phyloP scores from a whole-genome alignment of 306 rosid species.

The Neltuma alba region DNA sequence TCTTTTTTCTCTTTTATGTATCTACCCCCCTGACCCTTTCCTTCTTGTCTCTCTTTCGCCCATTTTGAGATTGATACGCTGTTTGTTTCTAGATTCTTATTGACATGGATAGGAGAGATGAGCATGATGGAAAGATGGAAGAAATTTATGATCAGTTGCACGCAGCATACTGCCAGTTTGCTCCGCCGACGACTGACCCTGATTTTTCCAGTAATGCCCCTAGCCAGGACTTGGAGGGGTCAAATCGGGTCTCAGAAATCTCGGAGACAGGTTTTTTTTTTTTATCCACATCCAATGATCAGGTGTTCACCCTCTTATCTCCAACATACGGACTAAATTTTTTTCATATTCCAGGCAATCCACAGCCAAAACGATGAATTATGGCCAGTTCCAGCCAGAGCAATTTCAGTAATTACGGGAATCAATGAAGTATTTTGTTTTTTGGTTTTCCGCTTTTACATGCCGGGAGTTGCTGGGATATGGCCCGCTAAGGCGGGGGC shows the following conservation, averaged over 20 bases:
- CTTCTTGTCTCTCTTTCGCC: constrained; percentile 8
- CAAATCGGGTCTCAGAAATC: constrained; percentile 33
- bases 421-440: neutral
- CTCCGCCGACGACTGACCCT: constrained; percentile 24
- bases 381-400: constrained; percentile 24
- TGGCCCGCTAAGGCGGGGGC: neutral
- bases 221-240: constrained; percentile 22
- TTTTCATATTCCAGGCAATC: constrained; percentile 46
- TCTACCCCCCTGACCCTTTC: neutral
- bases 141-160: constrained; percentile 58
- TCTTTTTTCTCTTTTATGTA: neutral
- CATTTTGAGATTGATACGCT: constrained; percentile 16
- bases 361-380: constrained; percentile 23
- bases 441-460: neutral
- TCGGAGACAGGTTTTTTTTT: constrained; percentile 68
- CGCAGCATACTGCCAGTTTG: constrained; percentile 66
- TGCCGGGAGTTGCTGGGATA: constrained; percentile 5
- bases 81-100: constrained; percentile 60
- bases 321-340: neutral
- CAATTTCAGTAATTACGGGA: constrained; percentile 20
- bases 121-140: constrained; percentile 58
- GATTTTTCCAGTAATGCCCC: constrained; percentile 44
- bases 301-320: constrained; percentile 30
- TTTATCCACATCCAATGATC: constrained; percentile 44
- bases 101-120: constrained; percentile 84